phyloP scores from a whole-genome alignment of 2,329 filamentous ascomycete genomes.

The Chalaropsis ovoidea region DNA sequence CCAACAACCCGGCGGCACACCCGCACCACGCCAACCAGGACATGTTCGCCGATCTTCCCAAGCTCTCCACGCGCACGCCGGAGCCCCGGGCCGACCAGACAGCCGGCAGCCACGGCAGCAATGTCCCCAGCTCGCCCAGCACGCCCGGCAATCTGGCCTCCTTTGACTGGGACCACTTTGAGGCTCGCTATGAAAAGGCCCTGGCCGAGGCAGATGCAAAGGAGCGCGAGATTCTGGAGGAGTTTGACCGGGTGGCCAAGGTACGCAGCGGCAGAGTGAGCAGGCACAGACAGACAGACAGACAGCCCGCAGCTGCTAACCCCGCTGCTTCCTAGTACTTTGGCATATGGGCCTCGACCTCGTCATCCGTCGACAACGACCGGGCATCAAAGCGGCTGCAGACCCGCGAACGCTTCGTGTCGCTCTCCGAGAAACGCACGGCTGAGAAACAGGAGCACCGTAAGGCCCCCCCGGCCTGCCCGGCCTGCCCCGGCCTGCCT shows the following conservation, averaged over 20 bases:
- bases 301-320: background rate
- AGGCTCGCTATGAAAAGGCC: slow-evolving; percentile 55
- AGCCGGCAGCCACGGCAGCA: background rate
- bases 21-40: background rate
- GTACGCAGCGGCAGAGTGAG: slow-evolving; percentile 34
- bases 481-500: background rate
- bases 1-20: background rate
- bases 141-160: slow-evolving; percentile 35
- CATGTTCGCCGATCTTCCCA: slow-evolving; percentile 21
- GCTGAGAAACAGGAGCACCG: slow-evolving; percentile 70
- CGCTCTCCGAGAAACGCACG: slow-evolving; percentile 60
- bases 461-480: slow-evolving; percentile 40
- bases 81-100: slow-evolving; percentile 22
- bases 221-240: slow-evolving; percentile 55
- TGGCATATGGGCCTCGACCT: slow-evolving; percentile 64
- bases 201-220: slow-evolving; percentile 52
- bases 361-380: slow-evolving; percentile 61
- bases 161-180: slow-evolving; percentile 72
- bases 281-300: too few relatives aligned
- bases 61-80: slow-evolving; percentile 21
- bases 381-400: slow-evolving; percentile 69
- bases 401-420: slow-evolving; percentile 67
- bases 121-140: slow-evolving; percentile 33
- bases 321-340: slow-evolving; percentile 52
- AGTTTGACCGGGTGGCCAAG: slow-evolving; percentile 58